Conservation (phyloP, 345 rosid species). For the Linum tenue region DNA sequence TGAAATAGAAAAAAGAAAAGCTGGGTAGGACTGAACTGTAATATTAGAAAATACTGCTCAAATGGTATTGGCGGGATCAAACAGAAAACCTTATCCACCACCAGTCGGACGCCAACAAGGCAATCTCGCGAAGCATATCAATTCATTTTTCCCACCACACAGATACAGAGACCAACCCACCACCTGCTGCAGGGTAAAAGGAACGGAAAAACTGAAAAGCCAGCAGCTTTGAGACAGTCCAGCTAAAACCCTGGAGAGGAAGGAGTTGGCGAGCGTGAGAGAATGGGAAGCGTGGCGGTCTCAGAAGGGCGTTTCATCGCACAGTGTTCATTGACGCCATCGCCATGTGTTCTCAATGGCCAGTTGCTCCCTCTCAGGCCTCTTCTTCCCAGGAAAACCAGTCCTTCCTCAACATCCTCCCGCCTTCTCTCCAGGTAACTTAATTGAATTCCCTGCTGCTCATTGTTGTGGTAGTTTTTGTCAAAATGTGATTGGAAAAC, state of each 20-base stretch:
- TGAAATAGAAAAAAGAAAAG: too few species aligned
- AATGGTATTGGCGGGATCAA: background rate
- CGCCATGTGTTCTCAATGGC: background rate
- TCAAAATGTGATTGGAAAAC: background rate
- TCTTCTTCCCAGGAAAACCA: too few species aligned
- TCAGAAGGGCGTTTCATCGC: background rate
- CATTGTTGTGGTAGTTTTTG: background rate
- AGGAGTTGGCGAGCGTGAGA: background rate
- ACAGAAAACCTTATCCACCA: background rate
- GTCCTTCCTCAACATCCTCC: background rate
- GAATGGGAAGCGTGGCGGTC: background rate
- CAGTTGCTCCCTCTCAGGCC: background rate
- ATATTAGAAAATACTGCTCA: too few species aligned
- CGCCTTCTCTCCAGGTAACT: background rate
- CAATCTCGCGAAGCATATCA: background rate
- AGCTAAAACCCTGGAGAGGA: background rate
- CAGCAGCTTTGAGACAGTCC: background rate
- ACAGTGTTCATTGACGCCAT: background rate
- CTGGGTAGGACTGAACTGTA: too few species aligned
- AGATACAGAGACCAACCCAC: background rate
- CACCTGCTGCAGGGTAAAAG: background rate
- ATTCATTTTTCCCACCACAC: background rate
- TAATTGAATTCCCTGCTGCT: background rate
- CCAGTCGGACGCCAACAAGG: background rate
- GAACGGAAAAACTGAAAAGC: background rate